Evolutionary conservation across 1,139 yeast species (phyloP), one percentile per base, ranked within the genome.

Genomic region (Saccharomyces pastorianus): DNA sequence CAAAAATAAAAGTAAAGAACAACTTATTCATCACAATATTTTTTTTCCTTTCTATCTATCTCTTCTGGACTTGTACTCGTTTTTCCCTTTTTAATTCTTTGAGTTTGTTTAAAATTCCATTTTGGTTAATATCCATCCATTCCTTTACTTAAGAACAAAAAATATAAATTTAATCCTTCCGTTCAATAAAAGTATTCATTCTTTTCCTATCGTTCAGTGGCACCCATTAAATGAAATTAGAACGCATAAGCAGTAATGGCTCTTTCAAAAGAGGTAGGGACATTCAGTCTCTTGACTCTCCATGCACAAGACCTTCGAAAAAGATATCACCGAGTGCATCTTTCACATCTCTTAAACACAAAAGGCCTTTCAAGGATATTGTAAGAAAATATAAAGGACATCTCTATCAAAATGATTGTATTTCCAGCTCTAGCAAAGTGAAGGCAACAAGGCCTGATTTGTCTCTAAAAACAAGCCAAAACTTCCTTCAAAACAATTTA

Each of bases 241-340:
- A 38, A 38, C 44, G 44, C 2, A 9, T 38, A 17, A 20, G 44
- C 44, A 38, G 25, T 9, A 51, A 54, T 27, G 51, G 52, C 27
- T 59, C 69, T 13, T 38, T 56, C 50, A 67, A 67, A 55, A 63
- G 71, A 59, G 51, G 60, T 20, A 58, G 63, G 49, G 68, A 65
- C 25, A 61, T 60, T 7, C 49, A 51, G 20, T 49, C 50, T 13
- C 52, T 13, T 23, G 31, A 27, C 17, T 53, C 56, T 6, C 51
- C 57, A 20, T 54, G 48, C 13, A 4, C 26, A 8, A 54, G 60
- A 41, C 58, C 58, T 20, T 31, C 41, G 20, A 52, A 51, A 32
- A 52, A 42, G 32, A 54, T 51, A 2, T 48, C 58, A 31, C 56
- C 55, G 14, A 50, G 52, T n/a, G 52, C 57, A 20, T 52, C 53